Base-by-base conservation (phyloP, 2,329 filamentous ascomycete genomes). In the Fusarium sp. region DNA sequence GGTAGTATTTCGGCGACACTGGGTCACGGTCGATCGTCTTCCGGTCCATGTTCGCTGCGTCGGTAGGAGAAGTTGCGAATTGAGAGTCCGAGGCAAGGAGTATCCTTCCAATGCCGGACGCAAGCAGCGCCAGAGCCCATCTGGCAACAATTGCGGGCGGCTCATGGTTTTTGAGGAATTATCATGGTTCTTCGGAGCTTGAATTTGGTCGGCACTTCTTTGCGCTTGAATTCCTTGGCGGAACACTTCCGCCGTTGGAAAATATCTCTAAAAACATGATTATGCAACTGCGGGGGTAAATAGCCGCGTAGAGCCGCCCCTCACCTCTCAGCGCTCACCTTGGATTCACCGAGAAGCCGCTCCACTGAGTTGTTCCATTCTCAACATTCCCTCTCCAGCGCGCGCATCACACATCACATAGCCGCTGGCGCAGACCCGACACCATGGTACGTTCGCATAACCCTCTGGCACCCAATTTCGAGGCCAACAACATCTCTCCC, bases 51-150 rank as follows among this genome's bases (percentile, higher is more conserved):
- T 57, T 61, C 61, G 56, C 20, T 22, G 42, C 8, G 56, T 45
- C 22, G 68, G 50, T 64, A 67, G 14, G 25, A 58, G 57, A 42
- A 66, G 60, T 33, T 69, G 69, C 61, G 77, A 64, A 72, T 70
- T 72, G 66, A 83, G 67, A 18, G 82, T 78, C 61, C 76, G 83
- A 5, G 81, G 80, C 14, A 87, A 77, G 3, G 81, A 77, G 6
- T 76, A 66, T 8, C 81, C 74, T 75, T 89, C 87, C 66, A 89
- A 84, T 10, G 86, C 87, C 14, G 91, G 91, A 77, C 89, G 92
- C 18, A 93, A 83, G 78, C 88, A 91, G 78, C 88, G 88, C 89
- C 90, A 92, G 54, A 93, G 85, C 69, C 90, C 89, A 80, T 93
- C 91, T 38, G 86, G 78, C 3, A 85, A 79, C 60, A 87, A 75